Evolutionary conservation across 139 green algal genomes (phyloP).

Genomic region (Volvox africanus): DNA sequence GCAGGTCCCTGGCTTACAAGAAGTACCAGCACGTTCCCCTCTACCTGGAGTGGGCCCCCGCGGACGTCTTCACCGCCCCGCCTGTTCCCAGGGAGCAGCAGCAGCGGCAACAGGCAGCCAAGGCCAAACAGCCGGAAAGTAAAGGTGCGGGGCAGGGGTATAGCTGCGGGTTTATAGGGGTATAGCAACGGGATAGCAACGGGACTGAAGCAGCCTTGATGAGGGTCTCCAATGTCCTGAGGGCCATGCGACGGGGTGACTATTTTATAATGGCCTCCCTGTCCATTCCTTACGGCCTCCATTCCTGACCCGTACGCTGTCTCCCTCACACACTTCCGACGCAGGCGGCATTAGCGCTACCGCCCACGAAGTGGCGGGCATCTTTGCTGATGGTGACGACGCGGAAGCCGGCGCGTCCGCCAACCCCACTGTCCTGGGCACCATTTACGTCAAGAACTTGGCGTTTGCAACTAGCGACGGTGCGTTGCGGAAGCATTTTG

Average conservation of each 20-base stretch:
- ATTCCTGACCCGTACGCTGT: background rate
- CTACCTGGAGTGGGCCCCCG: slow-evolving; percentile 98
- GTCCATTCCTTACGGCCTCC: no score
- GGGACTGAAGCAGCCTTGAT: no score
- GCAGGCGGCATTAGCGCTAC: background rate
- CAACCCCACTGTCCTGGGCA: slow-evolving; percentile 49
- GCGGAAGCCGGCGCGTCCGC: slow-evolving; percentile 48
- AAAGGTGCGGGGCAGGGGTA: background rate
- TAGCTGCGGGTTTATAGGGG: no score
- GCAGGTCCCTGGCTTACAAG: slow-evolving; percentile 92
- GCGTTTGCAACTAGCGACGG: slow-evolving; percentile 87
- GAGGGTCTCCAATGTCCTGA: no score
- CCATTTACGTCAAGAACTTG: slow-evolving; percentile 97
- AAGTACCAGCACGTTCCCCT: slow-evolving; percentile 94
- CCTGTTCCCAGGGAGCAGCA: slow-evolving; percentile 22
- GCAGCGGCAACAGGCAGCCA: slow-evolving; percentile 2
- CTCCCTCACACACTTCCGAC: background rate
- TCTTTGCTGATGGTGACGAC: slow-evolving; percentile 27
- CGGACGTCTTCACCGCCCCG: slow-evolving; percentile 78
- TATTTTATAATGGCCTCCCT: no score
- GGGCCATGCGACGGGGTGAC: no score
- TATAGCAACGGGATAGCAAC: no score
- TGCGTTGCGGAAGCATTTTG: slow-evolving; percentile 85
- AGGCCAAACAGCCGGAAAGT: slow-evolving; percentile 5
- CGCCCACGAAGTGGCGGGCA: background rate